Conservation (phyloP, 116 monocot species). For the Cymodocea nodosa region DNA sequence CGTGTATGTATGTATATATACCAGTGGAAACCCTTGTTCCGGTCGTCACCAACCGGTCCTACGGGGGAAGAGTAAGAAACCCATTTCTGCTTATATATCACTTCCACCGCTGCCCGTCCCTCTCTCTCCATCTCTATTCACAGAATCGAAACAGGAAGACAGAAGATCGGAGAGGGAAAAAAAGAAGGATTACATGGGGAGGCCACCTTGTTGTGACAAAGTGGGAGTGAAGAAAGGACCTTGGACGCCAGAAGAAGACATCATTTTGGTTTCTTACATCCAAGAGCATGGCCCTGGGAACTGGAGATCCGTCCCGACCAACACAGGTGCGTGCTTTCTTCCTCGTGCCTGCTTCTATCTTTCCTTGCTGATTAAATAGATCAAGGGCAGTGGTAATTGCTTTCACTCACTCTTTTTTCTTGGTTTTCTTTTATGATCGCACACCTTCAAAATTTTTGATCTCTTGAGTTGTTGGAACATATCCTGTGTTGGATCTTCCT, state of each 20-base stretch:
- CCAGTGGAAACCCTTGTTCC: slow-evolving; percentile 9
- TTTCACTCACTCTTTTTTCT: no score
- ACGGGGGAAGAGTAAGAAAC: no score
- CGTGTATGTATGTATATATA: slow-evolving; percentile 14
- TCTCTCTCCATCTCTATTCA: neutral
- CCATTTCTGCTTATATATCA: no score
- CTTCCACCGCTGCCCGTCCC: no score
- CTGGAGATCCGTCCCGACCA: slow-evolving; percentile 52
- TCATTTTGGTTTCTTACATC: slow-evolving; percentile 50
- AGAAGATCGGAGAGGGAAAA: neutral
- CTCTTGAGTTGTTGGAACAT: no score
- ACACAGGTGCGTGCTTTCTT: slow-evolving; percentile 25
- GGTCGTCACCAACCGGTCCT: neutral
- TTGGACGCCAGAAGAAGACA: slow-evolving; percentile 66
- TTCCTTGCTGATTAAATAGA: no score
- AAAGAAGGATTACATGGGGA: slow-evolving; percentile 22
- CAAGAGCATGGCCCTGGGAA: slow-evolving; percentile 61
- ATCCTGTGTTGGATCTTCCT: neutral
- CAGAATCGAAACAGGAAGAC: neutral
- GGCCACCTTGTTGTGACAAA: slow-evolving; percentile 57
- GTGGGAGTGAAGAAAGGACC: slow-evolving; percentile 58
- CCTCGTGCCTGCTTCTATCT: no score
- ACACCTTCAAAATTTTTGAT: no score
- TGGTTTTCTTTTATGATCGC: no score
- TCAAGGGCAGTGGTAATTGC: no score